Percentiles rank a stretch among this genome's conserved stretches.
Evolutionary conservation across 2,329 filamentous ascomycete species (phyloP).

Genomic region (Microsporum ferrugineum): DNA sequence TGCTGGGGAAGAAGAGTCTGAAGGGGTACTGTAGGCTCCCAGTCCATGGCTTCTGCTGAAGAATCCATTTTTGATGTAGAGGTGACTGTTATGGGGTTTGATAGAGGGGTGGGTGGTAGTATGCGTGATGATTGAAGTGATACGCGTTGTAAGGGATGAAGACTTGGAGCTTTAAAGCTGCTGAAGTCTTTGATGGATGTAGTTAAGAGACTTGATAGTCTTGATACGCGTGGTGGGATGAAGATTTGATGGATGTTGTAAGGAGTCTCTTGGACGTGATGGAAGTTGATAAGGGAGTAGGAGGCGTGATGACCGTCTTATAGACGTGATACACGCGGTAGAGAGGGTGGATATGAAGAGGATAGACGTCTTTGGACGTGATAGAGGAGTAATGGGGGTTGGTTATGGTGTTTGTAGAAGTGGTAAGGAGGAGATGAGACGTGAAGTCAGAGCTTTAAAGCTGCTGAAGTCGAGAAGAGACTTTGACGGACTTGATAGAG

Average conservation of each 20-base stretch:
- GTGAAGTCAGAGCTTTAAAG: not conserved
- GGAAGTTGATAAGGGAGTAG: not conserved
- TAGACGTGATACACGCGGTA: not conserved
- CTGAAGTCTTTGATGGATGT: not conserved
- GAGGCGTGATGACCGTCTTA: not conserved
- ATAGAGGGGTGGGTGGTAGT: not conserved
- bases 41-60: slow-evolving; percentile 5
- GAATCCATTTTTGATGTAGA: not conserved
- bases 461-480: not conserved
- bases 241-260: not conserved
- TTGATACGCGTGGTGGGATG: not conserved
- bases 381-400: not conserved
- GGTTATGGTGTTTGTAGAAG: not conserved
- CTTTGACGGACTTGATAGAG: not conserved
- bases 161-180: not conserved
- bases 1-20: not conserved
- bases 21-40: slow-evolving; percentile 3
- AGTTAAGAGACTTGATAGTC: not conserved
- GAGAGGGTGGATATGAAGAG: not conserved
- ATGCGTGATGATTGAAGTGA: not conserved
- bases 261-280: not conserved
- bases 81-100: not conserved
- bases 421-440: not conserved
- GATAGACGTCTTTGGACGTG: not conserved
- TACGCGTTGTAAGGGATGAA: not conserved